phyloP scores from a whole-genome alignment of 2,329 filamentous ascomycete species.

The Xylariaceae sp. region DNA sequence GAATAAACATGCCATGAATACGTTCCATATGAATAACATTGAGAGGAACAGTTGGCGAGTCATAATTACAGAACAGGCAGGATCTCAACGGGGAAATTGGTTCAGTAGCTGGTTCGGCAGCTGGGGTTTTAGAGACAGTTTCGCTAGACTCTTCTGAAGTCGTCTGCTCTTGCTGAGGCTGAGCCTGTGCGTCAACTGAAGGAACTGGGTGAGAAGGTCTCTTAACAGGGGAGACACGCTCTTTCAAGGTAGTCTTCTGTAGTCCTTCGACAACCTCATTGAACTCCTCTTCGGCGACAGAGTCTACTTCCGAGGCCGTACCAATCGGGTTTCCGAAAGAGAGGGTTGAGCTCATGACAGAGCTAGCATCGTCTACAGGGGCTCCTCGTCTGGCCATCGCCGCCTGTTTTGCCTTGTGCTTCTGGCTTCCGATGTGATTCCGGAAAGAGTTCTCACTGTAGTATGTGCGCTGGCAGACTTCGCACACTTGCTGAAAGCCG shows the following conservation, averaged over 20 bases:
- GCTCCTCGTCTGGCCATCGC: slow-evolving; percentile 37
- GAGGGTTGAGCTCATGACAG: slow-evolving; percentile 85
- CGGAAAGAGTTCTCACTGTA: slow-evolving; percentile 94
- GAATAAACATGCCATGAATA: slow-evolving; percentile 92
- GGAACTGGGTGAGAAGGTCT: slow-evolving; percentile 49
- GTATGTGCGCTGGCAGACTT: slow-evolving; percentile 83
- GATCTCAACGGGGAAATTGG: slow-evolving; percentile 42
- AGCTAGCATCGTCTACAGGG: slow-evolving; percentile 61
- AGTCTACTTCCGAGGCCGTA: slow-evolving; percentile 49
- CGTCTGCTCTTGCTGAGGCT: slow-evolving; percentile 42
- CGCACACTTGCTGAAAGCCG: slow-evolving; percentile 78
- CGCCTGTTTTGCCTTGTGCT: slow-evolving; percentile 70
- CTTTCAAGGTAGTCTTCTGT: slow-evolving; percentile 53
- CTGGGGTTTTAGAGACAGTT: slow-evolving; percentile 40
- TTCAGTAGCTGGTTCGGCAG: slow-evolving; percentile 37
- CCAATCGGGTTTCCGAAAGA: slow-evolving; percentile 75
- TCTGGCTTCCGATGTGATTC: slow-evolving; percentile 87
- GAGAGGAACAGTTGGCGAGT: slow-evolving; percentile 67
- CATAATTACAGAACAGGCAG: slow-evolving; percentile 90
- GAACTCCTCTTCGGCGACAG: slow-evolving; percentile 69
- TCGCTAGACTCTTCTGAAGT: slow-evolving; percentile 35
- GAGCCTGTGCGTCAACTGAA: slow-evolving; percentile 31
- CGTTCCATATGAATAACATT: slow-evolving; percentile 88
- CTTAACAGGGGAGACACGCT: slow-evolving; percentile 45
- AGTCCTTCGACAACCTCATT: slow-evolving; percentile 72